phyloP scores from a whole-genome alignment of 2,329 filamentous ascomycete genomes.

The Pezicula carpinea region DNA sequence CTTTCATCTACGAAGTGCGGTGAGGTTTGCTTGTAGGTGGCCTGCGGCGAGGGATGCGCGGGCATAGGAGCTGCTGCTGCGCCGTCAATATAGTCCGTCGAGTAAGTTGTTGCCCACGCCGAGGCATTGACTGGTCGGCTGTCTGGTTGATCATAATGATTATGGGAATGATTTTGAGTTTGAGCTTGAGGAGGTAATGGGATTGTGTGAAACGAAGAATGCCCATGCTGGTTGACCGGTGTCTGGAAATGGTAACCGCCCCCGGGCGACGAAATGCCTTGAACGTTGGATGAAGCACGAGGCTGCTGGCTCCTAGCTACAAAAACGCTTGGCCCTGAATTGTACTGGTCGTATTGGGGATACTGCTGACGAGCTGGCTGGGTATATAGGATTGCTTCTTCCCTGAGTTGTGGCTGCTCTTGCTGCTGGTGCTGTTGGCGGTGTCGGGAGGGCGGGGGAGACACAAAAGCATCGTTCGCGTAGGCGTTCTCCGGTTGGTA shows the following conservation, averaged over 20 bases:
- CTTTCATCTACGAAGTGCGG: not conserved
- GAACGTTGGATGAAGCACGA: not conserved
- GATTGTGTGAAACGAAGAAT: not conserved
- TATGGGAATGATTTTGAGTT: too few relatives aligned
- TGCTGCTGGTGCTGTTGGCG: not conserved
- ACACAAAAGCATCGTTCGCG: not conserved
- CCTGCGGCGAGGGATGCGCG: not conserved
- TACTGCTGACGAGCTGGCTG: not conserved
- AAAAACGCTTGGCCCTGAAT: not conserved
- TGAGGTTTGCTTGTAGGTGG: not conserved
- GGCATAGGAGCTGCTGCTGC: too few relatives aligned
- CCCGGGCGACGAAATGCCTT: not conserved
- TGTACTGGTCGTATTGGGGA: not conserved
- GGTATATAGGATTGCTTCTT: not conserved
- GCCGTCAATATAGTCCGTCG: too few relatives aligned
- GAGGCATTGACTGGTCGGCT: too few relatives aligned
- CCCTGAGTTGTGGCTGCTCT: not conserved
- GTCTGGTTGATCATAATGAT: too few relatives aligned
- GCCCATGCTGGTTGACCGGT: not conserved
- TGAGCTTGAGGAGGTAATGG: not conserved
- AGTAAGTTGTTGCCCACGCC: too few relatives aligned
- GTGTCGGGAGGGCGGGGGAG: not conserved
- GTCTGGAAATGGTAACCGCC: conserved; percentile 1
- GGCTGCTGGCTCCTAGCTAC: not conserved
- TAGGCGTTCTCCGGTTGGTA: not conserved